Evolutionary conservation across 2,329 filamentous ascomycete species (phyloP), one percentile per base, ranked within the genome.

Genomic region (Dactylellina drechsleri): DNA sequence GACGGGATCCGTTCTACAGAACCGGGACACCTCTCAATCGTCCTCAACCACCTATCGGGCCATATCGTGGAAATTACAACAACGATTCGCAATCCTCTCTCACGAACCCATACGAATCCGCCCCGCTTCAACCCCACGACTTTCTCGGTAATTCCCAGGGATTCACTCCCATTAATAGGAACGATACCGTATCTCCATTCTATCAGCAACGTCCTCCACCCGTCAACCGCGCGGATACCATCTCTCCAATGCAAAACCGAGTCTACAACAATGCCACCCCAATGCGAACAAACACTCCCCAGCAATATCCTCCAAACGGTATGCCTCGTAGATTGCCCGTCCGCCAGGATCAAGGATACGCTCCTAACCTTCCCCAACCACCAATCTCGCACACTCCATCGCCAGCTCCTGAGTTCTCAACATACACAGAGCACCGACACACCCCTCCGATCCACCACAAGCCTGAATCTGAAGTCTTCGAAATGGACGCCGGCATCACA

Each of bases 371-470:
- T 13, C 53, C 56, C 15, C 72, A 60, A 26, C 54, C 36, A 26
- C 66, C 59, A 66, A 18, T 41, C n/a, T 50, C 62, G 2, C 57
- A 54, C n/a, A 66, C 54, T 2, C 61, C 59, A n/a, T 60, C 72
- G 4, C 72, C 65, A n/a, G 72, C 59, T 13, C 64, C 64, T 0
- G 71, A 60, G 1, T 75, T 75, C 23, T 68, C 64, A 7, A 58
- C 50, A 16, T 75, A 75, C 31, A 75, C 64, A 1, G 71, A 75
- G 31, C 71, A 75, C 49, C 41, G 71, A 20, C 71, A 75, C 47
- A 68, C 71, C 10, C 71, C 71, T 4, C 71, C 71, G 31, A 68
- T 75, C 16, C 64, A 75, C 36, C 71, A 75, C 59, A 68, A 68
- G 58, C 71, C 71, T 43, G 64, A 75, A 31, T 65, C 58, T 6